Base-by-base conservation (phyloP, 352 stramenopile genomes). In the Phytophthora brassicae region DNA sequence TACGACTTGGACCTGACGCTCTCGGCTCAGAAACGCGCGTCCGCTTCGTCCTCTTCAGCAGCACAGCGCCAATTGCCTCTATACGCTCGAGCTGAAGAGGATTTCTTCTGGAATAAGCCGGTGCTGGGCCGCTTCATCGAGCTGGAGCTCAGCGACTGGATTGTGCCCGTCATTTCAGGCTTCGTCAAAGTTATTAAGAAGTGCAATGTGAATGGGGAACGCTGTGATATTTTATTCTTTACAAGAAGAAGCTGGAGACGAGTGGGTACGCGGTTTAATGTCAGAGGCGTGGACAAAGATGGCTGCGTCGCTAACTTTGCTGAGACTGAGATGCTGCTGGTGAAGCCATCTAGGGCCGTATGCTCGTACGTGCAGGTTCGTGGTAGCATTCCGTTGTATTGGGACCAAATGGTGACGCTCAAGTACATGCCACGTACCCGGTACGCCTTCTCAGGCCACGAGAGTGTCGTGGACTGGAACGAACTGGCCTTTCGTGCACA, bases 221-320 rank as follows among this genome's bases (percentile, higher is more conserved):
- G 76, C 23, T 90, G 92, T 61, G 70, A 78, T 45, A 75, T 95
- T n/a, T 66, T 92, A 0, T 83, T 91, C 74, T 86, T 96, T 51
- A 88, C 82, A 2, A 59, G 83, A n/a, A 69, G 88, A 7, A 90
- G 84, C 24, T 88, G 72, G 51, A 81, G 88, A 58, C 84, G 93
- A 45, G 77, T 97, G 38, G 72, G 96, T 12, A 84, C 92, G 39
- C 86, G 95, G 46, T 98, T 98, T 73, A 98, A 90, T 41, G 84
- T 89, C 67, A 82, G 95, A 45, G 95, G 95, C 39, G 80, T 96
- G 7, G 93, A 98, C 75, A 82, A 77, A 31, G 75, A 88, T 7
- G 94, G 94, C 29, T 84, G 92, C 38, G 91, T 97, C 17, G 94
- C 95, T 6, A 99, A 99, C 74, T 98, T 97, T 74, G 94, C 93